These are phyloP conservation scores for Trifolium pratense DNA, from an alignment of 306 rosid species.

Conservation along the genomic window DNA sequence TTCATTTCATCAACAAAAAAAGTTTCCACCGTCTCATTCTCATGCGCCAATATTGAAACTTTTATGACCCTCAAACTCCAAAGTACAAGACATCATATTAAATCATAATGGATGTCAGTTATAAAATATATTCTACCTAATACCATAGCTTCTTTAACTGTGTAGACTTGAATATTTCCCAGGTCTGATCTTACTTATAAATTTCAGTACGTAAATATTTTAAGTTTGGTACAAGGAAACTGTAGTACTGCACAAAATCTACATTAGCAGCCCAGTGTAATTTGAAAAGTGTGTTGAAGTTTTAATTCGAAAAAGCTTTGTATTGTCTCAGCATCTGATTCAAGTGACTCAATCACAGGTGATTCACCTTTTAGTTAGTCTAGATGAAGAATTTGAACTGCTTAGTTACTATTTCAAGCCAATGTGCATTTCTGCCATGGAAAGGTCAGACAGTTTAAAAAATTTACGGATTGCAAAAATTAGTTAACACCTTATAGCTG, in stretches of 20 bases:
- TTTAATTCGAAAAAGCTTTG: not conserved
- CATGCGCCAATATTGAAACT: constrained; percentile 18
- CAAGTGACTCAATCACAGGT: not conserved
- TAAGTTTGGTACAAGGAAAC: constrained; percentile 14
- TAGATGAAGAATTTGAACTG: constrained; percentile 1
- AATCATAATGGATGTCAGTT: constrained; percentile 12
- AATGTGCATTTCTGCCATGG: not conserved
- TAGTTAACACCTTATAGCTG: no score
- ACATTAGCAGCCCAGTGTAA: constrained; percentile 9
- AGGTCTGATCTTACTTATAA: constrained; percentile 17
- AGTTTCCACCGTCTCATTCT: not conserved
- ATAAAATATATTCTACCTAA: constrained; percentile 24
- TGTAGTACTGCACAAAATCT: not conserved
- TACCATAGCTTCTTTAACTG: constrained; percentile 24
- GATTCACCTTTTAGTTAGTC: no score
- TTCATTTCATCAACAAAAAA: not conserved
- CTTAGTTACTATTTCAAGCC: not conserved
- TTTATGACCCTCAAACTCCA: constrained; percentile 3
- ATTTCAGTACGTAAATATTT: not conserved
- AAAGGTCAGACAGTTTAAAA: not conserved
- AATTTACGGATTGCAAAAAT: not conserved
- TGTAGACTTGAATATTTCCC: constrained; percentile 10
- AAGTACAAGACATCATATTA: constrained; percentile 25
- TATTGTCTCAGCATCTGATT: not conserved
- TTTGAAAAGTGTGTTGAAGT: constrained; percentile 3